phyloP scores from a whole-genome alignment of 176 grass and related monocot species.

The Areca catechu region DNA sequence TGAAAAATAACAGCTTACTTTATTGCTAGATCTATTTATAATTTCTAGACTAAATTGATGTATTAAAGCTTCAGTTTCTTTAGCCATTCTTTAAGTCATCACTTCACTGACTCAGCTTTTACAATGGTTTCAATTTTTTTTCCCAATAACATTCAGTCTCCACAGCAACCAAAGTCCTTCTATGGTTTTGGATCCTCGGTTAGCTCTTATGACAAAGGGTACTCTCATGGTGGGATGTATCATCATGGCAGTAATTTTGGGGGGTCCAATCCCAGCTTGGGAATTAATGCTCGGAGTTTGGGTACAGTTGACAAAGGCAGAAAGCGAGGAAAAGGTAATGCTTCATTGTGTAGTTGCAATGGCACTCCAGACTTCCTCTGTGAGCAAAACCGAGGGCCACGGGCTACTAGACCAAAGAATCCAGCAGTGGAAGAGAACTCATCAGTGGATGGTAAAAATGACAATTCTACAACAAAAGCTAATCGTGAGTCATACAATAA shows the following conservation, averaged over 20 bases:
- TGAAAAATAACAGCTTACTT: too few species aligned
- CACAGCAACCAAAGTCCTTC: constrained; percentile 57
- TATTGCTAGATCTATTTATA: too few species aligned
- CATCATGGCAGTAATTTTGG: constrained; percentile 35
- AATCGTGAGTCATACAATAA: constrained; percentile 48
- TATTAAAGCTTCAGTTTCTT: too few species aligned
- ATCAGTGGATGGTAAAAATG: constrained; percentile 34
- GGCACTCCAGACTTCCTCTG: constrained; percentile 75
- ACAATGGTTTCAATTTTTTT: too few species aligned
- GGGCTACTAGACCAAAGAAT: constrained; percentile 63
- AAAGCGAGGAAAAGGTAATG: constrained; percentile 65
- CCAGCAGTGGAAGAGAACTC: constrained; percentile 23
- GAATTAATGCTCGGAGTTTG: constrained; percentile 40
- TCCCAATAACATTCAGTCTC: not conserved
- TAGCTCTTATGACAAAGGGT: constrained; percentile 51
- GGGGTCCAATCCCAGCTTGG: constrained; percentile 38
- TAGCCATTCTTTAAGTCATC: too few species aligned
- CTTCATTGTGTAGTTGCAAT: constrained; percentile 50
- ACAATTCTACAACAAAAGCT: constrained; percentile 36
- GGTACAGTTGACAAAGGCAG: constrained; percentile 45
- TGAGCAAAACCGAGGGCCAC: constrained; percentile 90
- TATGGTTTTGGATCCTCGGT: constrained; percentile 61
- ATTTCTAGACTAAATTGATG: too few species aligned
- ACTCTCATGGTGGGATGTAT: constrained; percentile 44
- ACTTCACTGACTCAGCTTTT: too few species aligned